phyloP scores from a whole-genome alignment of 2,329 filamentous ascomycete species.

The Onygenales sp. region DNA sequence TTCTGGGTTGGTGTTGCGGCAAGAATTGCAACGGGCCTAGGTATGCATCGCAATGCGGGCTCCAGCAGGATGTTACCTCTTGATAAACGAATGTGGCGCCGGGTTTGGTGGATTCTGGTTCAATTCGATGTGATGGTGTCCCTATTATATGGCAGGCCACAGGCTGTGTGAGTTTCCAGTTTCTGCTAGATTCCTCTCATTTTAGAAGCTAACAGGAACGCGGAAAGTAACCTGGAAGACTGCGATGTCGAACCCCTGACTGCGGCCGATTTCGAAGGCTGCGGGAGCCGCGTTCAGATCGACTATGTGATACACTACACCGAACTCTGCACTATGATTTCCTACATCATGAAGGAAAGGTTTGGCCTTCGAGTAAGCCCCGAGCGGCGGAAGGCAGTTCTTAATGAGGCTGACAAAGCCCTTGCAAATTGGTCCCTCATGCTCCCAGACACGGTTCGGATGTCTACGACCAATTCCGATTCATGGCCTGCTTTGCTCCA shows the following conservation, averaged over 20 bases:
- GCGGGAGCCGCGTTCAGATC: conserved; percentile 33
- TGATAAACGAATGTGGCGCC: conserved; percentile 35
- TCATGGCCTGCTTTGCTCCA: conserved; percentile 37
- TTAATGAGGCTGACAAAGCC: conserved; percentile 32
- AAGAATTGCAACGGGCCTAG: conserved; percentile 44
- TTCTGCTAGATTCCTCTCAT: neutral
- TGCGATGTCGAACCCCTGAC: conserved; percentile 40
- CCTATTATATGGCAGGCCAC: conserved; percentile 42
- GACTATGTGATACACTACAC: conserved; percentile 41
- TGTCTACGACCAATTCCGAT: conserved; percentile 32
- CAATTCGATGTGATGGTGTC: conserved; percentile 37
- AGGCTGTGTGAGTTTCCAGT: conserved; percentile 34
- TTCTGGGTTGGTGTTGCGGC: conserved; percentile 46
- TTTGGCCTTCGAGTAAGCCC: conserved; percentile 32
- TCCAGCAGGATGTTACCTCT: conserved; percentile 31
- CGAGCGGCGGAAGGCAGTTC: conserved; percentile 31
- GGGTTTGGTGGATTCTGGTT: conserved; percentile 36
- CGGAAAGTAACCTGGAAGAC: conserved; percentile 38
- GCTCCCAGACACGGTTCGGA: conserved; percentile 31
- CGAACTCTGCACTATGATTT: conserved; percentile 43
- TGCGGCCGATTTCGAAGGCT: conserved; percentile 39
- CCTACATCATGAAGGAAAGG: conserved; percentile 32
- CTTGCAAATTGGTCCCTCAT: conserved; percentile 34
- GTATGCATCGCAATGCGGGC: conserved; percentile 42
- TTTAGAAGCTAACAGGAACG: conserved; percentile 3